Evolutionary conservation across 2,329 filamentous ascomycete genomes (phyloP).

Genomic region (Macrophomina tecta): DNA sequence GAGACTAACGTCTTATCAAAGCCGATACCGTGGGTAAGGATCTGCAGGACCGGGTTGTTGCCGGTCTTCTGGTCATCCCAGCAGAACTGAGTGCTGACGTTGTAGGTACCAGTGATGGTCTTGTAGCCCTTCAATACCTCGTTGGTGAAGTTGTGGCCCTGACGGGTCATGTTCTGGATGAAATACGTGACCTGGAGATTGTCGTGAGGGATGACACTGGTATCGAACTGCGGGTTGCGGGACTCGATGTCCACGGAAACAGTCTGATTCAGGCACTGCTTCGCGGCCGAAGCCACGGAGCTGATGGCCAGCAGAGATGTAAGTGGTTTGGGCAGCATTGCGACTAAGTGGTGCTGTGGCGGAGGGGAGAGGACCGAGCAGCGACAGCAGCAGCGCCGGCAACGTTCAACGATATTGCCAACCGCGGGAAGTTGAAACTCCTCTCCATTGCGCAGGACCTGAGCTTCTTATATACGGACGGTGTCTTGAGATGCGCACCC

Average conservation of each 20-base stretch:
- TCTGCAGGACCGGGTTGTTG: conserved; percentile 46
- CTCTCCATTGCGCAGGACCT: not conserved
- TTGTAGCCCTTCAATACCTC: conserved; percentile 55
- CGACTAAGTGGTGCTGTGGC: not conserved
- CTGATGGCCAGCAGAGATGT: conserved; percentile 5
- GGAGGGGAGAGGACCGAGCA: not conserved
- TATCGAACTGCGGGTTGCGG: conserved; percentile 14
- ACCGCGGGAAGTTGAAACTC: not conserved
- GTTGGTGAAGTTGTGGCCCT: conserved; percentile 58
- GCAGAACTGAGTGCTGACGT: conserved; percentile 68
- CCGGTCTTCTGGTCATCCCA: conserved; percentile 53
- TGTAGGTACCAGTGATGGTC: conserved; percentile 60
- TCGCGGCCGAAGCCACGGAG: conserved; percentile 23
- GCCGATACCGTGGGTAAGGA: conserved; percentile 62
- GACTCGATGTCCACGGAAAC: conserved; percentile 24
- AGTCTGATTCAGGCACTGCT: conserved; percentile 25
- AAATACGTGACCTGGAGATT: conserved; percentile 66
- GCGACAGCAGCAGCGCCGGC: not conserved
- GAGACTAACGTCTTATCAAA: conserved; percentile 56
- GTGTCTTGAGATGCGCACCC: not conserved
- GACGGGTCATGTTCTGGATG: conserved; percentile 55
- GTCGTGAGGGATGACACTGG: conserved; percentile 23
- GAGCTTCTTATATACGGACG: conserved; percentile 8
- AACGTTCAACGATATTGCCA: not conserved
- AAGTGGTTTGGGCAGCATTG: conserved; percentile 3